Percentiles rank a stretch among this genome's conserved stretches.
Evolutionary conservation across 73 alveolate species (phyloP).

Genomic region (Paramecium octaurelia): DNA sequence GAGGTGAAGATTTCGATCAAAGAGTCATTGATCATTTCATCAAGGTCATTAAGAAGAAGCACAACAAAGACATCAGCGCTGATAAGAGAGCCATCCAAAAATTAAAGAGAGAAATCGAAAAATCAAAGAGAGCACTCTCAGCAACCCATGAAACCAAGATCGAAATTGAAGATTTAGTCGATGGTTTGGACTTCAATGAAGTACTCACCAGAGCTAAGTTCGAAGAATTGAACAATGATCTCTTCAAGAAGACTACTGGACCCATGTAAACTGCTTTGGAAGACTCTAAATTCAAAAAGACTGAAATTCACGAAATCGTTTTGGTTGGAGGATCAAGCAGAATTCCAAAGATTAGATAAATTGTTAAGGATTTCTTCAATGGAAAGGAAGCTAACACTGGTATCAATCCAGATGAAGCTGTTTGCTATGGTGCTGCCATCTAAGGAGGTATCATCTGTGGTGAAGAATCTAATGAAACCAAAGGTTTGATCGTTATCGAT

Average conservation of each 20-base stretch:
- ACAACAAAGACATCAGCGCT: constrained; percentile 79
- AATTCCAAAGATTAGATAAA: constrained; percentile 97
- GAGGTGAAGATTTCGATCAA: constrained; percentile 99
- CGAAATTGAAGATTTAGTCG: constrained; percentile 94
- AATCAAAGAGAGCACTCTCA: constrained; percentile 98
- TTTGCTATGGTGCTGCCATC: constrained; percentile 99
- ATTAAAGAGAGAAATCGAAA: constrained; percentile 96
- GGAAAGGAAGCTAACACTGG: constrained; percentile 98
- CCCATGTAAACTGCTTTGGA: constrained; percentile 95
- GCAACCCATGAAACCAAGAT: constrained; percentile 87
- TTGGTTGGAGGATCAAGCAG: constrained; percentile 99
- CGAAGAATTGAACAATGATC: constrained; percentile 92
- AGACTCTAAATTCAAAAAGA: constrained; percentile 90
- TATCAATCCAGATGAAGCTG: constrained; percentile 99
- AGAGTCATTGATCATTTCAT: constrained; percentile 92
- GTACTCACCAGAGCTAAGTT: constrained; percentile 96
- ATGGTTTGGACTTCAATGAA: constrained; percentile 96
- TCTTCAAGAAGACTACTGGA: constrained; percentile 93
- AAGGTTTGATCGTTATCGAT: constrained; percentile 91
- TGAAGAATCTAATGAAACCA: constrained; percentile 88
- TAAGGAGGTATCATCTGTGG: constrained; percentile 98
- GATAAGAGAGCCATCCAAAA: constrained; percentile 94
- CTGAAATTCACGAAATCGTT: constrained; percentile 56
- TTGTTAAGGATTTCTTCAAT: constrained; percentile 95
- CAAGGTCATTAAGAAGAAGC: constrained; percentile 90